phyloP scores from a whole-genome alignment of 1,284 basidiomycete genomes.

The Bondarzewia mesenterica region DNA sequence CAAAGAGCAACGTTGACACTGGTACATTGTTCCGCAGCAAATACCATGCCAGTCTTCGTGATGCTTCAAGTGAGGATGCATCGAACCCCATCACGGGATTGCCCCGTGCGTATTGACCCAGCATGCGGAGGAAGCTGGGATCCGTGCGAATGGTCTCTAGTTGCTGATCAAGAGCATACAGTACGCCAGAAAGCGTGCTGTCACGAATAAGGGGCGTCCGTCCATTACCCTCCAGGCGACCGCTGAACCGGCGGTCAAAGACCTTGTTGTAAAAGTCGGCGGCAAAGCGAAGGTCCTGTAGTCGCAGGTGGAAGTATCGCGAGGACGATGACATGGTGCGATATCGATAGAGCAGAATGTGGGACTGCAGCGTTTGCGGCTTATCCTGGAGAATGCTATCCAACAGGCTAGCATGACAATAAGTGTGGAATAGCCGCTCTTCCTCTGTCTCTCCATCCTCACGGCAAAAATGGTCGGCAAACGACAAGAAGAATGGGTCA shows the following conservation, averaged over 20 bases:
- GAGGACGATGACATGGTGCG: conserved; percentile 49
- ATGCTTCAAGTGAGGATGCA: conserved; percentile 16
- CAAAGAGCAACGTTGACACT: conserved; percentile 49
- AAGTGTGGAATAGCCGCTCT: conserved; percentile 60
- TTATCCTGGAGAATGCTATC: conserved; percentile 91
- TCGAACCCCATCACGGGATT: conserved; percentile 14
- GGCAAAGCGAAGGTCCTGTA: conserved; percentile 65
- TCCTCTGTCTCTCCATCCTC: conserved; percentile 44
- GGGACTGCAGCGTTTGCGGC: conserved; percentile 64
- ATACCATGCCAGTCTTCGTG: conserved; percentile 43
- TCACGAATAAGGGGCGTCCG: conserved; percentile 62
- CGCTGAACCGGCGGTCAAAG: conserved; percentile 64
- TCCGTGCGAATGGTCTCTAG: conserved; percentile 38
- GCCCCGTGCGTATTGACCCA: conserved; percentile 43
- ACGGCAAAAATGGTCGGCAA: conserved; percentile 69
- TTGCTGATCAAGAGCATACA: conserved; percentile 51
- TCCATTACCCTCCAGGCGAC: conserved; percentile 50
- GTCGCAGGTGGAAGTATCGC: conserved; percentile 52
- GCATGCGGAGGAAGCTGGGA: conserved; percentile 34
- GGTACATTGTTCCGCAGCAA: conserved; percentile 62
- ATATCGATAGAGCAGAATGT: conserved; percentile 64
- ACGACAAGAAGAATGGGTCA: conserved; percentile 65
- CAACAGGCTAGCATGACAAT: conserved; percentile 72
- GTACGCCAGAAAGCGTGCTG: conserved; percentile 53
- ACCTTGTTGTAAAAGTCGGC: conserved; percentile 68